Evolutionary conservation across 1,139 yeast species (phyloP).

Genomic region (Lodderomyces elongisporus): DNA sequence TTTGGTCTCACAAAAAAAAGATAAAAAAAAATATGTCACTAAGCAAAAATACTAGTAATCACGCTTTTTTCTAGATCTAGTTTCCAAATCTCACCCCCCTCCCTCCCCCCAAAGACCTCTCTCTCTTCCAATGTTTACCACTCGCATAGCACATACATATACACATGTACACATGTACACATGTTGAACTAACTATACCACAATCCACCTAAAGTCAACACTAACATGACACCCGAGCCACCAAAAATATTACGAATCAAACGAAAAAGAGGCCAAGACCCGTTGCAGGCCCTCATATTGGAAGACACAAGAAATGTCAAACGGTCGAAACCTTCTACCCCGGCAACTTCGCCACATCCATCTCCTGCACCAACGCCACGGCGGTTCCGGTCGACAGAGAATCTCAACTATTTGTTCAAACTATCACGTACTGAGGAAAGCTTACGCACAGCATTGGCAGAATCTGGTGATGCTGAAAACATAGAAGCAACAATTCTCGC

Average conservation of each 20-base stretch:
- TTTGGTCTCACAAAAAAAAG: no score
- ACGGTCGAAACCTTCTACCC: conserved; percentile 40
- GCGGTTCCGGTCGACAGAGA: conserved; percentile 7
- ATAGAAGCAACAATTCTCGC: conserved; percentile 15
- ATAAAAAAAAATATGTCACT: no score
- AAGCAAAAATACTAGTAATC: no score
- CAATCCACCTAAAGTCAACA: no score
- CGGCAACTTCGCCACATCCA: conserved; percentile 19
- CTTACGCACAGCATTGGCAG: conserved; percentile 15
- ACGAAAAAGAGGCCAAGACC: conserved; percentile 80
- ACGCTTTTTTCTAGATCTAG: no score
- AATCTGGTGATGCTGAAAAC: conserved; percentile 15
- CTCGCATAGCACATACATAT: no score
- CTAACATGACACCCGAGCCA: conserved; percentile 16
- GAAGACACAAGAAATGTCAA: conserved; percentile 38
- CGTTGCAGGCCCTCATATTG: conserved; percentile 67
- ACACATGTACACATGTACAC: no score
- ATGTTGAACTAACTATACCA: no score
- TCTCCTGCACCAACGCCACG: conserved; percentile 16
- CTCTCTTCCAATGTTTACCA: no score
- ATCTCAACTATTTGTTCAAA: conserved; percentile 42
- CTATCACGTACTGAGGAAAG: conserved; percentile 56
- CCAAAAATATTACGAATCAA: conserved; percentile 75
- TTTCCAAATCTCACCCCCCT: no score
- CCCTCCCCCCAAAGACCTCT: no score